These are phyloP conservation scores for Fusarium goolgardi DNA, from an alignment of 2,329 filamentous ascomycete species.

Conservation along the genomic window DNA sequence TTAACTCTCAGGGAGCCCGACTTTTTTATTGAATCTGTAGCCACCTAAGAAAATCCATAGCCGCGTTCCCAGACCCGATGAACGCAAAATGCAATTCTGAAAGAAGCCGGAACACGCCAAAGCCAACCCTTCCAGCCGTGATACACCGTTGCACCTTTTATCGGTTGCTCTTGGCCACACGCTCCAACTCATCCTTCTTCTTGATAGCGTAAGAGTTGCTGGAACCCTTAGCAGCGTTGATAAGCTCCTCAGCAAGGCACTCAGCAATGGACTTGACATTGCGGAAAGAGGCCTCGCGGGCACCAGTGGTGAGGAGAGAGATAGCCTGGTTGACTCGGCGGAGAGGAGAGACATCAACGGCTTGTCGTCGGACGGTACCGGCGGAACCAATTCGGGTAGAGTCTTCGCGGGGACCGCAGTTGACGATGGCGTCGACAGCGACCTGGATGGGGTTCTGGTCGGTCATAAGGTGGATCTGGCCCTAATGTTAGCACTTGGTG, in stretches of 20 bases:
- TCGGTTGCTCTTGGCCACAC: slow-evolving; percentile 99
- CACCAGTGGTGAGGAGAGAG: slow-evolving; percentile 97
- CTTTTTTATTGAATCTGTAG: slow-evolving; percentile 59
- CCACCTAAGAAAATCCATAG: slow-evolving; percentile 58
- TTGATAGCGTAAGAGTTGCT: slow-evolving; percentile 99
- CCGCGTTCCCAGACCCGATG: slow-evolving; percentile 59
- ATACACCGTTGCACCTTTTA: slow-evolving; percentile 70
- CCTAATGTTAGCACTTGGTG: slow-evolving; percentile 47
- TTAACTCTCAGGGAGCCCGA: slow-evolving; percentile 55
- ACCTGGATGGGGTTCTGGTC: slow-evolving; percentile 99
- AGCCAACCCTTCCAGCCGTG: slow-evolving; percentile 55
- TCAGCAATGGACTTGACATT: slow-evolving; percentile 99
- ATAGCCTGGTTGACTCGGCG: slow-evolving; percentile 99
- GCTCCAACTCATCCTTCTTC: slow-evolving; percentile 99
- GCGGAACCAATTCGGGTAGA: slow-evolving; percentile 99
- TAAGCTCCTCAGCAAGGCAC: slow-evolving; percentile 99
- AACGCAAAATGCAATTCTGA: slow-evolving; percentile 62
- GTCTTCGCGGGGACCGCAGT: slow-evolving; percentile 99
- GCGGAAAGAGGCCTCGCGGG: slow-evolving; percentile 98
- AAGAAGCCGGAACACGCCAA: slow-evolving; percentile 60
- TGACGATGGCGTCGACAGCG: slow-evolving; percentile 99
- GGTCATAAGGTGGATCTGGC: slow-evolving; percentile 99
- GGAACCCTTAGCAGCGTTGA: slow-evolving; percentile 99
- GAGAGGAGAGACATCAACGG: slow-evolving; percentile 99
- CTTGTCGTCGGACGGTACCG: slow-evolving; percentile 99